These are phyloP conservation scores for Boehmeria nivea DNA, from an alignment of 306 rosid species.

Conservation along the genomic window DNA sequence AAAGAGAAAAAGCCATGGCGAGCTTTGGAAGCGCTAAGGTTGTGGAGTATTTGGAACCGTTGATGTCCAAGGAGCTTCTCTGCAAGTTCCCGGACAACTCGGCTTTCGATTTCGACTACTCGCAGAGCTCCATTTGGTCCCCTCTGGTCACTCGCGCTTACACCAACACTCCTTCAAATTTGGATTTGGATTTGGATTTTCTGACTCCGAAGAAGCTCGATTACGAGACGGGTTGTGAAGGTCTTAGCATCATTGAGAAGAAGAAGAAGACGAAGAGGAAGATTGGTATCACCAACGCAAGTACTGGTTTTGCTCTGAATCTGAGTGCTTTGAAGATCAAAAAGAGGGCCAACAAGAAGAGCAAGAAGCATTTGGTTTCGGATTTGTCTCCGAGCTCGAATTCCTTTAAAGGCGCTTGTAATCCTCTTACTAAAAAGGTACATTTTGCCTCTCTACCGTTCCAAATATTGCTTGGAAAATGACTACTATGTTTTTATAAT, in stretches of 20 bases:
- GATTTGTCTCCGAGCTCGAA: conserved; percentile 50
- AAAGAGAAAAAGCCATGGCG: background rate
- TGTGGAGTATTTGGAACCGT: conserved; percentile 68
- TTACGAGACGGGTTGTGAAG: conserved; percentile 23
- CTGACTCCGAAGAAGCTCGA: conserved; percentile 51
- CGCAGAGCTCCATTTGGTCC: conserved; percentile 91
- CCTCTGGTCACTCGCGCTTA: conserved; percentile 54
- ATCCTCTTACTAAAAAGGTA: conserved; percentile 65
- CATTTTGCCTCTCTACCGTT: background rate
- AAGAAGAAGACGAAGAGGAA: conserved; percentile 26
- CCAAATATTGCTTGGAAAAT: too few relatives aligned
- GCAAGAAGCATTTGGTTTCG: conserved; percentile 30
- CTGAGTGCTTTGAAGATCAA: conserved; percentile 31
- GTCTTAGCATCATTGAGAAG: conserved; percentile 34
- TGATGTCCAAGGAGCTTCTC: conserved; percentile 71
- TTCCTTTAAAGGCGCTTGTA: conserved; percentile 34
- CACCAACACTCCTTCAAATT: conserved; percentile 38
- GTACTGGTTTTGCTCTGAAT: conserved; percentile 26
- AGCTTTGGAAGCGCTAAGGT: conserved; percentile 39
- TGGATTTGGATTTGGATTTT: conserved; percentile 23
- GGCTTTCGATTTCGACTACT: conserved; percentile 74
- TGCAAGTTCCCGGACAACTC: conserved; percentile 89
- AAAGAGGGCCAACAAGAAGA: conserved; percentile 25
- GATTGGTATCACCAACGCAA: too few relatives aligned
- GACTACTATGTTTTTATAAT: too few relatives aligned